Base-by-base conservation (phyloP, 768 basidiomycete genomes). In the Mrakia gelida region DNA sequence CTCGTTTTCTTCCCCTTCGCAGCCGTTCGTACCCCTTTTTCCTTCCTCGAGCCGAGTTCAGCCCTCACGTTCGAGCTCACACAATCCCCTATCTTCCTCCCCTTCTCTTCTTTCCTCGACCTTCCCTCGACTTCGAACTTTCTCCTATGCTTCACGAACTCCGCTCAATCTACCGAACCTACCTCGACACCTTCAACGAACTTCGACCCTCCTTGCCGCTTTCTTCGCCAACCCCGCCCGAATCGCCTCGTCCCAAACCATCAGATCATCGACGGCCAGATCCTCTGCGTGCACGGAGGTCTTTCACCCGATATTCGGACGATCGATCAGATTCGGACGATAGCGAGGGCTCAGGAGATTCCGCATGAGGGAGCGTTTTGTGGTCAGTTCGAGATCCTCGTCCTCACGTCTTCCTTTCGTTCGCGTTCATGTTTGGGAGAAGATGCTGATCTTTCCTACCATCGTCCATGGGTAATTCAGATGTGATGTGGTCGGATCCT, bases 261-360 rank as follows among this genome's bases (percentile, higher is more conserved):
- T 9, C 75, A 97, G 94, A 95, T 97, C 78, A 95, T 98, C 72
- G 96, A 98, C 81, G 94, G 94, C 59, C 89, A 91, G 80, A 91
- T 91, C 0, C 87, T 98, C 11, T 98, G 96, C 81, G 95, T 98
- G 0, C 96, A 98, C 80, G 96, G 96, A 16, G 96, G 96, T 4
- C 88, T 98, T 1, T 97, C 94, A 11, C 96, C 96, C 0, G 95
- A 98, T 82, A 95, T 98, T 76, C 89, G 94, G 63, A 96, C 96
- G 2, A 86, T 98, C 8, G 96, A 98, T 84, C 95, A 97, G 83
- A 92, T 98, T 80, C 88, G 96, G 9, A 93, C 95, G 8, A 87
- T 98, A 62, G 92, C 94, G 4, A 80, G 86, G 63, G 86, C 86
- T 18, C 86, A 86, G 79, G 86, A 87, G 80, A 84, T 86, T 6